Base-by-base conservation (phyloP, 208 protist species). In the Wallacemonas collosoma region DNA sequence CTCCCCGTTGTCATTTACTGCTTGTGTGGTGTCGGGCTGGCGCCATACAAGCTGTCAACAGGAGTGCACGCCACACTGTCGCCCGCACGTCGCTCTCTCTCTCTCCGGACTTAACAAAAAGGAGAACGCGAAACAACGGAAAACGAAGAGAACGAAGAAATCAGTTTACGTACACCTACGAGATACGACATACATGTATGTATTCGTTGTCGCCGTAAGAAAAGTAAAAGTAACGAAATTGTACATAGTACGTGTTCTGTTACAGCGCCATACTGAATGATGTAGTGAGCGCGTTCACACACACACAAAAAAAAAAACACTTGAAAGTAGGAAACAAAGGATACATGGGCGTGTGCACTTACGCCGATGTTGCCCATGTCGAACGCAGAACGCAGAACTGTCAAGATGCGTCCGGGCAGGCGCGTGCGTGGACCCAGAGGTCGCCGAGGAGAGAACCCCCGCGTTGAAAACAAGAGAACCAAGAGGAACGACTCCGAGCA, bases 11-110 rank as follows among this genome's bases (percentile, higher is more conserved):
- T 65, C 41, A 11, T n/a, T 62, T 9, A 44, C 4, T 62, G 36
- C 44, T 5, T 41, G 56, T 43, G 56, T 62, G 60, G 43, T 65
- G 43, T 65, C 60, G 60, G 60, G 60, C 60, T 65, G 60, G 60
- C 43, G 60, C 50, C 60, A 51, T 17, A 1, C 45, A 50, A 50
- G 53, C 15, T 17, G 17, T n/a, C 6, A 7, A 57, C 60, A 36
- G 11, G 11, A 3, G 39, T 26, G 40, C 60, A 62, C 26, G 12
- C 7, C 40, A 65, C 41, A 26, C 53, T 57, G 53, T 57, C 26
- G 11, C 17, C 53, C 14, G 11, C 14, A n/a, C 5, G 53, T 35
- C 4, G 35, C 53, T 57, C 53, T 38, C 53, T 57, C 26, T 26
- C 26, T 26, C 26, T 26, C 26, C 26, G 26, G 26, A 26, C 26